phyloP scores from a whole-genome alignment of 257 asterid species.

The Perilla frutescens region DNA sequence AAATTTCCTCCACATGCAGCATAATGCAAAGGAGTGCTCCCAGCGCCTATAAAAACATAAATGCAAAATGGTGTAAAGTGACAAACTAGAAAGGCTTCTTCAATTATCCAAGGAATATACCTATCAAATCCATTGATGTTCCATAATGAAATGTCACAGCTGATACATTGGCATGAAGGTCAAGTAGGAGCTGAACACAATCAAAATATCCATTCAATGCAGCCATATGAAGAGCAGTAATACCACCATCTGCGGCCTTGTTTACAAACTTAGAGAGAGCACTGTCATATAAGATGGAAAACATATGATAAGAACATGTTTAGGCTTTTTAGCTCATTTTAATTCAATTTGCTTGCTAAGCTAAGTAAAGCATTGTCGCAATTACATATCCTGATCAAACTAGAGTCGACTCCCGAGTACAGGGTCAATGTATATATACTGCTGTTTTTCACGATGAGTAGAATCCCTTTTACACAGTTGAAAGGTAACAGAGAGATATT shows the following conservation, averaged over 20 bases:
- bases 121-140: constrained; percentile 94
- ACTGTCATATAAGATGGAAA: constrained; percentile 51
- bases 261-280: constrained; percentile 80
- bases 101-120: constrained; percentile 46
- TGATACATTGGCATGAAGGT: constrained; percentile 80
- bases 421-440: background rate
- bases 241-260: constrained; percentile 98
- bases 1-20: constrained; percentile 99
- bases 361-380: background rate
- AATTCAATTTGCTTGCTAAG: background rate
- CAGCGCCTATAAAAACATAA: constrained; percentile 69
- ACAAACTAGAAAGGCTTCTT: constrained; percentile 21
- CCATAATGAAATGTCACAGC: constrained; percentile 94
- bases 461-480: background rate
- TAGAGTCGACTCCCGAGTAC: background rate
- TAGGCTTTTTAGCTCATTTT: background rate
- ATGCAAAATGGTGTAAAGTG: background rate
- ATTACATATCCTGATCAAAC: constrained; percentile 7
- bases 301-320: constrained; percentile 12
- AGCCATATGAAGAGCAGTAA: constrained; percentile 99
- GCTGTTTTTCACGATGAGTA: constrained; percentile 11
- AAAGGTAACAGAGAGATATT: background rate
- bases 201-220: constrained; percentile 96
- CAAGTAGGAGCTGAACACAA: constrained; percentile 94
- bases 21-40: constrained; percentile 97